These are phyloP conservation scores for Komagataella mondaviorum DNA, from an alignment of 805 yeast species.

Conservation along the genomic window DNA sequence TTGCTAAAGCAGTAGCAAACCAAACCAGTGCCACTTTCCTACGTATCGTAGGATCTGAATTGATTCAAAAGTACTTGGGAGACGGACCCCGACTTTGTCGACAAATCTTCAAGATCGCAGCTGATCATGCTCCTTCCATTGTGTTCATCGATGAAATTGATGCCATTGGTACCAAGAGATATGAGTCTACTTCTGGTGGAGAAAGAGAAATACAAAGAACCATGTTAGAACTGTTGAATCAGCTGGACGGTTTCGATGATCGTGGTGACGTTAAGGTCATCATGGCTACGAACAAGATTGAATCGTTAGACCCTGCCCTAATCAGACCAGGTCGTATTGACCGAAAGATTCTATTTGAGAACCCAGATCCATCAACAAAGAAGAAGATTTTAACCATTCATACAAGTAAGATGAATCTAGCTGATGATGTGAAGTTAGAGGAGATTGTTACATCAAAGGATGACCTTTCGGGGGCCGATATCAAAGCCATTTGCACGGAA, in stretches of 20 bases:
- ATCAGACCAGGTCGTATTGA: conserved; percentile 97
- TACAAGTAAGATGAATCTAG: conserved; percentile 83
- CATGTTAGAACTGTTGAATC: conserved; percentile 90
- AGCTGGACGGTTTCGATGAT: conserved; percentile 94
- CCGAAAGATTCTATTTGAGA: conserved; percentile 89
- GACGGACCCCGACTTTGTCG: conserved; percentile 94
- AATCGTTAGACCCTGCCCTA: conserved; percentile 88
- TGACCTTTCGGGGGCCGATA: conserved; percentile 94
- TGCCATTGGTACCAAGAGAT: conserved; percentile 97
- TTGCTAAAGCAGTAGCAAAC: conserved; percentile 97
- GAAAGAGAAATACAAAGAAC: conserved; percentile 97
- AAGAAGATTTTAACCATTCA: conserved; percentile 87
- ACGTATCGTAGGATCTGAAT: conserved; percentile 93
- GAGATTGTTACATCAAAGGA: conserved; percentile 84
- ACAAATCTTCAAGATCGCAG: conserved; percentile 92
- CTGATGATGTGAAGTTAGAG: conserved; percentile 79
- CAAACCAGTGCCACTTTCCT: conserved; percentile 94
- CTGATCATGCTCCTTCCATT: conserved; percentile 96
- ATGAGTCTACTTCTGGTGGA: conserved; percentile 86
- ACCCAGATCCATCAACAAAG: conserved; percentile 87
- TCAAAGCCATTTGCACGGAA: conserved; percentile 94
- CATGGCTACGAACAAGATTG: conserved; percentile 96
- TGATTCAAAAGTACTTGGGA: conserved; percentile 93
- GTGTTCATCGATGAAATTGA: conserved; percentile 97
- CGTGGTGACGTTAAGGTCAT: conserved; percentile 95